phyloP scores from a whole-genome alignment of 2,329 filamentous ascomycete genomes.

The Mycogone perniciosa region DNA sequence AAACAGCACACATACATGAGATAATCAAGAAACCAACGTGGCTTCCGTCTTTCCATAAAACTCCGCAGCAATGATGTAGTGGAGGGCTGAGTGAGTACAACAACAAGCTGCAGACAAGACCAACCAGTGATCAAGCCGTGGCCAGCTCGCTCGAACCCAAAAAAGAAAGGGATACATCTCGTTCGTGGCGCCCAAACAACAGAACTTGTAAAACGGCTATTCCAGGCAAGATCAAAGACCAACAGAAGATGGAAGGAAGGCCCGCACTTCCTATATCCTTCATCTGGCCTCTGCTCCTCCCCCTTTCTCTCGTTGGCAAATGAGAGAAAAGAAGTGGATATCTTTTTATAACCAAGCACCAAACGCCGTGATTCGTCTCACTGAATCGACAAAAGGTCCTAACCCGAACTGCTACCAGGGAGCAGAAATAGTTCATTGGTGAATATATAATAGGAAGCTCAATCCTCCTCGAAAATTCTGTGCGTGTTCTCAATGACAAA shows the following conservation, averaged over 20 bases:
- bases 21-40: neutral
- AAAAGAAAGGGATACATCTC: too few relatives aligned
- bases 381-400: neutral
- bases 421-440: neutral
- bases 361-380: constrained; percentile 1
- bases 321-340: constrained; percentile 1
- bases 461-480: constrained; percentile 61
- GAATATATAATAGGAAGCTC: constrained; percentile 1
- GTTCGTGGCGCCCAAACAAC: neutral
- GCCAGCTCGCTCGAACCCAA: too few relatives aligned
- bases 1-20: too few relatives aligned
- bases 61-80: neutral
- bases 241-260: neutral
- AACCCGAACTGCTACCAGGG: neutral
- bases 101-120: neutral
- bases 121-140: too few relatives aligned
- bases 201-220: neutral
- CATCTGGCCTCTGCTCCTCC: neutral
- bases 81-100: too few relatives aligned
- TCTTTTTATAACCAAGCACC: constrained; percentile 1
- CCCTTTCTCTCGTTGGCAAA: neutral
- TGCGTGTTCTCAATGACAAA: constrained; percentile 88
- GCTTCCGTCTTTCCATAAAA: neutral
- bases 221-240: neutral
- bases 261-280: neutral